These are phyloP conservation scores for Quercus gilva DNA, from an alignment of 306 rosid genomes.

Conservation along the genomic window DNA sequence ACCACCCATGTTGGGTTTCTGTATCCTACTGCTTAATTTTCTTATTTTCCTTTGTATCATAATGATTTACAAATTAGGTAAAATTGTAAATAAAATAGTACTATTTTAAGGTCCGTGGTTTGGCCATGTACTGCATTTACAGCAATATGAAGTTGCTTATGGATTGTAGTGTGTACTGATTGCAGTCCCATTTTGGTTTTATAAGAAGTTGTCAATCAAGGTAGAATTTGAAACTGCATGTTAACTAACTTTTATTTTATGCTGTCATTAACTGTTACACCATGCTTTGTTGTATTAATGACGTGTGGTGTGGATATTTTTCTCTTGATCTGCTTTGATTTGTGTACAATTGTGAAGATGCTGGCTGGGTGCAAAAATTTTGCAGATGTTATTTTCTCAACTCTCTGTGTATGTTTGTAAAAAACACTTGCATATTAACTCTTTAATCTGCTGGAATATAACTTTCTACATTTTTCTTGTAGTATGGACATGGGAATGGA, in stretches of 20 bases:
- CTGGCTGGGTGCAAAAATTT: background rate
- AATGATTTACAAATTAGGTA: too few relatives aligned
- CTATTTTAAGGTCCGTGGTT: background rate
- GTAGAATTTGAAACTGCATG: background rate
- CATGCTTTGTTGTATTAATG: background rate
- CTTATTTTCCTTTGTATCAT: too few relatives aligned
- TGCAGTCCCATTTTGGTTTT: too few relatives aligned
- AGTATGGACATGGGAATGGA: constrained; percentile 42
- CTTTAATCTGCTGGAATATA: constrained; percentile 2
- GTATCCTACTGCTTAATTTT: too few relatives aligned
- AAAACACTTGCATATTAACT: background rate
- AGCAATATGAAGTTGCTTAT: background rate
- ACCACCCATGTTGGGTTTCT: too few relatives aligned
- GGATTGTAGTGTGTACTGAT: too few relatives aligned
- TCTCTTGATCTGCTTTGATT: background rate
- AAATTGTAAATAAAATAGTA: too few relatives aligned
- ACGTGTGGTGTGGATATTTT: background rate
- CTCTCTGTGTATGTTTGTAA: background rate
- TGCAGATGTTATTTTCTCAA: background rate
- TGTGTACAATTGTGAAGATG: background rate
- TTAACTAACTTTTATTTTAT: background rate
- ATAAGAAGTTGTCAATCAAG: background rate
- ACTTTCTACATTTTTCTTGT: constrained; percentile 5
- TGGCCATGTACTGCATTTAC: background rate
- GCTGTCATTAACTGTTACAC: background rate